Conservation (phyloP, 345 rosid species). For the Rhodomyrtus tomentosa region DNA sequence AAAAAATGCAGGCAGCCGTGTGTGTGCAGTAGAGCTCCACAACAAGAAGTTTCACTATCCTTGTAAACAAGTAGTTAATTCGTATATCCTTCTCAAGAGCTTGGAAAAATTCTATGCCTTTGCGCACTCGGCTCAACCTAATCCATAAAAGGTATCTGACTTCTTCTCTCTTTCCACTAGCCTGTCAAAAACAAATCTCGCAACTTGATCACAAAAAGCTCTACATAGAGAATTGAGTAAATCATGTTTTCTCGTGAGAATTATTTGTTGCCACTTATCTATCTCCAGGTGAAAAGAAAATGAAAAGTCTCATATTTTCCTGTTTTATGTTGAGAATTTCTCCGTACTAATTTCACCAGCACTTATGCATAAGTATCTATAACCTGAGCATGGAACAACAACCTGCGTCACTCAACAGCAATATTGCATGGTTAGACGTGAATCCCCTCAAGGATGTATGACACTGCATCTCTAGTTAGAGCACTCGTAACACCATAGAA, state of each 20-base stretch:
- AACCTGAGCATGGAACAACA: neutral
- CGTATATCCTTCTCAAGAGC: constrained; percentile 72
- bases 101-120: constrained; percentile 50
- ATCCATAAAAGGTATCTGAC: constrained; percentile 71
- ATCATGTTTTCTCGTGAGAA: neutral
- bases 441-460: neutral
- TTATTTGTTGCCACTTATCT: neutral
- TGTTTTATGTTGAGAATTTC: neutral
- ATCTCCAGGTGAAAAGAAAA: neutral
- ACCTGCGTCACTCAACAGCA: neutral
- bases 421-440: neutral
- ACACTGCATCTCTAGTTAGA: neutral
- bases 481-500: neutral
- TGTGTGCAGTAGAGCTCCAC: constrained; percentile 88
- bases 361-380: neutral
- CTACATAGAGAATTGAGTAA: neutral
- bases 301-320: neutral
- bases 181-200: constrained; percentile 19
- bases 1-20: constrained; percentile 85
- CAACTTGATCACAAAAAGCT: neutral
- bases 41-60: constrained; percentile 76
- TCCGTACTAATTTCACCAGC: neutral
- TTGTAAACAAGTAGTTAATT: constrained; percentile 66
- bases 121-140: constrained; percentile 45
- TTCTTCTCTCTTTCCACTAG: constrained; percentile 47